Percentiles rank a stretch among this genome's conserved stretches.
Evolutionary conservation across 306 rosid genomes (phyloP).

Genomic region (Fragaria vesca): DNA sequence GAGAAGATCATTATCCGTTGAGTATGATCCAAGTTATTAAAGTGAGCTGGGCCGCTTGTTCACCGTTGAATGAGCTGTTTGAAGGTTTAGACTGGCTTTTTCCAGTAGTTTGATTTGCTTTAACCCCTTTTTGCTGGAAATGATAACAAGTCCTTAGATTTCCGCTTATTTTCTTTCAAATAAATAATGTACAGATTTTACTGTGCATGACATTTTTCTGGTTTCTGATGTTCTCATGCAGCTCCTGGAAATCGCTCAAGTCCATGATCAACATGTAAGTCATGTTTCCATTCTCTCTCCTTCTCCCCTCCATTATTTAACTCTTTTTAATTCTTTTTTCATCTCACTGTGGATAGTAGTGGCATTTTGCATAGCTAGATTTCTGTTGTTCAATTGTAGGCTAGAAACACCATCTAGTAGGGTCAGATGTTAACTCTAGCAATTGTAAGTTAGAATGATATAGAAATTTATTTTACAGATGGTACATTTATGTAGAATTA

Average conservation of each 20-base stretch:
- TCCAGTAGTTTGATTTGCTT: not conserved
- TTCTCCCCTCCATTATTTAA: not conserved
- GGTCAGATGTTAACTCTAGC: not conserved
- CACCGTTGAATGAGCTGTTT: not conserved
- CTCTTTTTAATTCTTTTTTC: not conserved
- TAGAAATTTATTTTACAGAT: not conserved
- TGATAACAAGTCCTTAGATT: not conserved
- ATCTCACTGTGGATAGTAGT: not conserved
- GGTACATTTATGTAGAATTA: not conserved
- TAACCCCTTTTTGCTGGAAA: not conserved
- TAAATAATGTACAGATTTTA: not conserved
- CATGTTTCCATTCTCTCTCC: conserved; percentile 22
- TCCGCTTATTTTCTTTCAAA: not conserved
- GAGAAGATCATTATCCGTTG: not conserved
- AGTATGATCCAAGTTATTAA: not conserved
- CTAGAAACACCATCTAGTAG: not conserved
- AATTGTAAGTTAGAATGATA: not conserved
- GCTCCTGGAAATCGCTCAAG: conserved; percentile 98
- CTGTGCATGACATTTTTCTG: not conserved
- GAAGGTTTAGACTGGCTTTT: not conserved
- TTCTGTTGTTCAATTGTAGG: no score
- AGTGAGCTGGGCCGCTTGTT: not conserved
- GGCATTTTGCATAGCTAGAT: not conserved
- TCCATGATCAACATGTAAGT: conserved; percentile 89
- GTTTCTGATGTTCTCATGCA: conserved; percentile 46